These are phyloP conservation scores for Paxillus ammoniavirescens DNA, from an alignment of 768 basidiomycete species.

Conservation along the genomic window DNA sequence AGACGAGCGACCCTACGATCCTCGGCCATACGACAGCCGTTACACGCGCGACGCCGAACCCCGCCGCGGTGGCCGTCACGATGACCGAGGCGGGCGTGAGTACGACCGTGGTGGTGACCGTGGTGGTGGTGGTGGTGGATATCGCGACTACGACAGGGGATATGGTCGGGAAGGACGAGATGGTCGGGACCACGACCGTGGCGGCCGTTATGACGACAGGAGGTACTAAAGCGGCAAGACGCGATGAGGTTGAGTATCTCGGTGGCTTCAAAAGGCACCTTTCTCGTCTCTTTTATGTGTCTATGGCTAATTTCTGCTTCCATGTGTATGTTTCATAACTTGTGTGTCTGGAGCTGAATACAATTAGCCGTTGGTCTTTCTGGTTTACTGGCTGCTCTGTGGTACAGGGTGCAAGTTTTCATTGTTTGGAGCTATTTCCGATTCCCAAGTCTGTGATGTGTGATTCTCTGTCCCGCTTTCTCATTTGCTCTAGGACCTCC, in stretches of 20 bases:
- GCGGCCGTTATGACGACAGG: constrained; percentile 42
- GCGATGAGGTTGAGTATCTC: constrained; percentile 2
- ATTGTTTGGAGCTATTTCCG: constrained; percentile 36
- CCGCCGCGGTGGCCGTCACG: constrained; percentile 47
- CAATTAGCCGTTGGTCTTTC: constrained; percentile 7
- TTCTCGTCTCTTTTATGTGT: not conserved
- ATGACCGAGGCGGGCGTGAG: constrained; percentile 27
- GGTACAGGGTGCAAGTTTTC: not conserved
- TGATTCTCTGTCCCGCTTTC: constrained; percentile 49
- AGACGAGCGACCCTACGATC: constrained; percentile 89
- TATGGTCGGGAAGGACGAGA: constrained; percentile 33
- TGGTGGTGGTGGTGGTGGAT: too few species aligned
- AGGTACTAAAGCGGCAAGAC: constrained; percentile 33
- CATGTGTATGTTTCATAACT: constrained; percentile 24
- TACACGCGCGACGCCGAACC: constrained; percentile 69
- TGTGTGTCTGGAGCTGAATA: constrained; percentile 17
- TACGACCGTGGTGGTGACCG: too few species aligned
- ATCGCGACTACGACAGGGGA: too few species aligned
- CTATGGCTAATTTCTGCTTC: constrained; percentile 3
- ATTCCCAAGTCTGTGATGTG: constrained; percentile 66
- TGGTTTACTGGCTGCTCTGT: not conserved
- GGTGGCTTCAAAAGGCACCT: not conserved
- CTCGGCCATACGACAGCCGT: constrained; percentile 87
- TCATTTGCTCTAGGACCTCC: constrained; percentile 69
- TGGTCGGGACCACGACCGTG: constrained; percentile 40